These are phyloP conservation scores for Geosmithia flava DNA, from an alignment of 2,329 filamentous ascomycete genomes.

Conservation along the genomic window DNA sequence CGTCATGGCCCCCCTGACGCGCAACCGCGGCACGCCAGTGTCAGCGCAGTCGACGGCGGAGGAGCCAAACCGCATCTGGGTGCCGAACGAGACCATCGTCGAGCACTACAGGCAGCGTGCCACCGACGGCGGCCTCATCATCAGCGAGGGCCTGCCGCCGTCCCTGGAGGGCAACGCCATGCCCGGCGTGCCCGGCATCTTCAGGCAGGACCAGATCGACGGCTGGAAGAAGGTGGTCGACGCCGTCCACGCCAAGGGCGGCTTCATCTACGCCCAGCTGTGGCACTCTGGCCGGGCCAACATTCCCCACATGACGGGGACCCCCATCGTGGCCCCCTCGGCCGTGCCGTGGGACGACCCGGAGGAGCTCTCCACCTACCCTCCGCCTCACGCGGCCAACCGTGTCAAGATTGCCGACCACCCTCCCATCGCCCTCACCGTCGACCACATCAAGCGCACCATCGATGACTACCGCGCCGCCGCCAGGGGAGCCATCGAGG, in stretches of 20 bases:
- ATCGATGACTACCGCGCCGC: slow-evolving; percentile 15
- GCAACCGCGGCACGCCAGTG: slow-evolving; percentile 35
- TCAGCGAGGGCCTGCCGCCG: slow-evolving; percentile 34
- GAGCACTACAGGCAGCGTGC: slow-evolving; percentile 31
- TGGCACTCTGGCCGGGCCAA: slow-evolving; percentile 30
- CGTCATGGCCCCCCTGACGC: slow-evolving; percentile 37
- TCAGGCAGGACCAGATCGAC: slow-evolving; percentile 35
- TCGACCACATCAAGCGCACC: slow-evolving; percentile 25
- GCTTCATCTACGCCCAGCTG: slow-evolving; percentile 49
- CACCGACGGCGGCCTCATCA: slow-evolving; percentile 25
- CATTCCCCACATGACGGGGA: slow-evolving; percentile 22
- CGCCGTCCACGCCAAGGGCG: slow-evolving; percentile 48
- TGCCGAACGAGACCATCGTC: slow-evolving; percentile 26
- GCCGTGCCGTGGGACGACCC: slow-evolving; percentile 32
- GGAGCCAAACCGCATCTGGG: slow-evolving; percentile 33
- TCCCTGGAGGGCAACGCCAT: slow-evolving; percentile 23
- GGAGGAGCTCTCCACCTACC: slow-evolving; percentile 25
- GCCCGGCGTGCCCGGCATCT: slow-evolving; percentile 45
- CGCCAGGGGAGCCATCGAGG: slow-evolving; percentile 33
- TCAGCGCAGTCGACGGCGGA: slow-evolving; percentile 27
- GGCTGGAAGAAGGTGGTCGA: slow-evolving; percentile 48
- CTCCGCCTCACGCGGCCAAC: slow-evolving; percentile 16
- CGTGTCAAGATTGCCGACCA: slow-evolving; percentile 23
- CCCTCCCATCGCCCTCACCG: slow-evolving; percentile 18
- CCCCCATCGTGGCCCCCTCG: slow-evolving; percentile 21